These are phyloP conservation scores for Pouteria campechiana DNA, from an alignment of 179 eudicot genomes.

Conservation along the genomic window DNA sequence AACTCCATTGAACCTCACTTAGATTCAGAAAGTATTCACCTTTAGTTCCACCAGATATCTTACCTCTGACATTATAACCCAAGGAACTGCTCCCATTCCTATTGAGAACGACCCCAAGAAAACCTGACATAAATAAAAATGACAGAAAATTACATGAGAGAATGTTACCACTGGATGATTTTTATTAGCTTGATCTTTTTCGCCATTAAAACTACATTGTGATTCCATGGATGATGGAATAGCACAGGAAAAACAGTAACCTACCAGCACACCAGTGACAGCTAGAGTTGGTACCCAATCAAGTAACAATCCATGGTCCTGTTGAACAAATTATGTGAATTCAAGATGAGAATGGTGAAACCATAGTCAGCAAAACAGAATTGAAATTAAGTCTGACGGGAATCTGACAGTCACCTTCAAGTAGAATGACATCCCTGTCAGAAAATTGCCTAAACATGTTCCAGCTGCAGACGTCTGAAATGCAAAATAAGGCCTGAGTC, in stretches of 20 bases:
- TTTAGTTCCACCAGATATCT: not conserved
- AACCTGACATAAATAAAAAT: conserved; percentile 21
- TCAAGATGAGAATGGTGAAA: not conserved
- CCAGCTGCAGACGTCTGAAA: conserved; percentile 57
- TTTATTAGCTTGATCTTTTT: not conserved
- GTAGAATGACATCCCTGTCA: conserved; percentile 49
- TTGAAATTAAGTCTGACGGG: not conserved
- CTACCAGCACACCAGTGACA: conserved; percentile 54
- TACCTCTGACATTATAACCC: conserved; percentile 78
- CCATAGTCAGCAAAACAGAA: not conserved
- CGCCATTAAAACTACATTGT: not conserved
- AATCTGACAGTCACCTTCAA: conserved; percentile 35
- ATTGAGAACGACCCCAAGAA: conserved; percentile 48
- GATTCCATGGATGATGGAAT: not conserved
- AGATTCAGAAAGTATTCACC: not conserved
- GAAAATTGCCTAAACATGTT: conserved; percentile 53
- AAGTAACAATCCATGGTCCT: conserved; percentile 29
- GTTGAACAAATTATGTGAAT: not conserved
- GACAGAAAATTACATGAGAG: not conserved
- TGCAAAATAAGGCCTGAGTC: not conserved
- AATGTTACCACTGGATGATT: not conserved
- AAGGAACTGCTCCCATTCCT: conserved; percentile 86
- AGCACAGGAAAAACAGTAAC: not conserved
- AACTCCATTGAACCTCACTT: too few species aligned
- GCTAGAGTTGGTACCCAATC: conserved; percentile 33